These are phyloP conservation scores for Coniochaeta sp. DNA, from an alignment of 2,329 filamentous ascomycete genomes.

Conservation along the genomic window DNA sequence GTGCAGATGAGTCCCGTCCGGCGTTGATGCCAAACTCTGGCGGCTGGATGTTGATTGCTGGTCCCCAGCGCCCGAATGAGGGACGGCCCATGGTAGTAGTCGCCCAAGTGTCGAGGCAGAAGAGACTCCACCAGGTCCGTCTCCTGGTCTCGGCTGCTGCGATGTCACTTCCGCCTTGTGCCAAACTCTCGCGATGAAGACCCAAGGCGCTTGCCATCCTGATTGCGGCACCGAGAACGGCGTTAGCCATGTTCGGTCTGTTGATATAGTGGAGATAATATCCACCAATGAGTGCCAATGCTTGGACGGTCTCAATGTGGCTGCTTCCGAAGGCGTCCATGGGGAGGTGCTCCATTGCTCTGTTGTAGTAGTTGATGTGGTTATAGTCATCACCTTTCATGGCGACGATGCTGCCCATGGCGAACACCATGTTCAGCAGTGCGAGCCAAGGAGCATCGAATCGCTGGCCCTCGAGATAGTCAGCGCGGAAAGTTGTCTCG, in stretches of 20 bases:
- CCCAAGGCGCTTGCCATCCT: constrained; percentile 70
- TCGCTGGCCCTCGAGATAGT: constrained; percentile 54
- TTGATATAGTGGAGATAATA: constrained; percentile 76
- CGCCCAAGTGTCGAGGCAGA: constrained; percentile 69
- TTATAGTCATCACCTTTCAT: constrained; percentile 57
- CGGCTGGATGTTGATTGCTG: constrained; percentile 58
- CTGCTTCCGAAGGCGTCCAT: constrained; percentile 63
- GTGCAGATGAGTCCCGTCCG: constrained; percentile 43
- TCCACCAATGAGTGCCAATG: constrained; percentile 63
- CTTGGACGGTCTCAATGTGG: constrained; percentile 67
- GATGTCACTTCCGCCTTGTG: constrained; percentile 35
- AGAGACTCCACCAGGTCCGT: constrained; percentile 68
- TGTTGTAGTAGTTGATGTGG: constrained; percentile 63
- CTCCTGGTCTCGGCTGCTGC: constrained; percentile 53
- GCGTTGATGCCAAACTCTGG: constrained; percentile 47
- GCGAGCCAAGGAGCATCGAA: constrained; percentile 65
- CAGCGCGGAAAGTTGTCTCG: constrained; percentile 60
- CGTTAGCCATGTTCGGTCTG: constrained; percentile 69
- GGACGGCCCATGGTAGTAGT: constrained; percentile 64
- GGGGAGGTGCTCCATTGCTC: constrained; percentile 58
- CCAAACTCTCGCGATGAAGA: constrained; percentile 55
- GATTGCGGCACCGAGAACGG: constrained; percentile 62
- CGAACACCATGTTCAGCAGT: constrained; percentile 69
- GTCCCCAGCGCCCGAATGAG: constrained; percentile 60
- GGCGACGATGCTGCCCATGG: constrained; percentile 65